Conservation (phyloP, 2,329 filamentous ascomycete species). For the Geoglossum cookeanum region DNA sequence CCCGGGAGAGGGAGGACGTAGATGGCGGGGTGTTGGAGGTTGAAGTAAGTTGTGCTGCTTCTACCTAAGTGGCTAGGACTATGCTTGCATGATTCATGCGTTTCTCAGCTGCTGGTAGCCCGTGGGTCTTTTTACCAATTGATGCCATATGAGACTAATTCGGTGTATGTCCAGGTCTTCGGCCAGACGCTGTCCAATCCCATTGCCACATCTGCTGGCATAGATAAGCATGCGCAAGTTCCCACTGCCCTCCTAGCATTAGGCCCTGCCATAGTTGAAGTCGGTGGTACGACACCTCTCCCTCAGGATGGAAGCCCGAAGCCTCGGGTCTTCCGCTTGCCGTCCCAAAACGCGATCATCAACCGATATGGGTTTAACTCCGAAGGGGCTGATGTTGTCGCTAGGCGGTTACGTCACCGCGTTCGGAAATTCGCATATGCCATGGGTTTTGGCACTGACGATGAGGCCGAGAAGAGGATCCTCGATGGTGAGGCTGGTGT, state of each 20-base stretch:
- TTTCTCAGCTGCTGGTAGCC: not conserved
- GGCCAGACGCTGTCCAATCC: slow-evolving; percentile 64
- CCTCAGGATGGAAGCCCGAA: slow-evolving; percentile 76
- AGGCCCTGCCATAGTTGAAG: slow-evolving; percentile 73
- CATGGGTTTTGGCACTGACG: slow-evolving; percentile 43
- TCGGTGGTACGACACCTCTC: slow-evolving; percentile 76
- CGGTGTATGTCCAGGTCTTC: slow-evolving; percentile 38
- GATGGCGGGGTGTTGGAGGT: slow-evolving; percentile 35
- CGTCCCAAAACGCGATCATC: slow-evolving; percentile 68
- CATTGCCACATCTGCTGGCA: slow-evolving; percentile 81
- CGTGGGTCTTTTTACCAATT: not conserved
- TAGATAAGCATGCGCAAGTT: slow-evolving; percentile 87
- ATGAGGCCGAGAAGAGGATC: slow-evolving; percentile 48
- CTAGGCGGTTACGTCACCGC: slow-evolving; percentile 55
- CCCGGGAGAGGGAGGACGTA: slow-evolving; percentile 54
- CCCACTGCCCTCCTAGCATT: slow-evolving; percentile 69
- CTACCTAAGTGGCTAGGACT: not conserved
- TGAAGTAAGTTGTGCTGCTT: slow-evolving; percentile 15
- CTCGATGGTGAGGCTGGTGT: slow-evolving; percentile 59
- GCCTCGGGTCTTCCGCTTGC: slow-evolving; percentile 74
- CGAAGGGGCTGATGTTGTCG: slow-evolving; percentile 72
- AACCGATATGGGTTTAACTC: slow-evolving; percentile 95
- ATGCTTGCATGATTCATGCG: not conserved
- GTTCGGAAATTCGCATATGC: slow-evolving; percentile 58
- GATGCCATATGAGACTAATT: not conserved